Evolutionary conservation across 2,329 filamentous ascomycete genomes (phyloP).

Genomic region (Aspergillus persii): DNA sequence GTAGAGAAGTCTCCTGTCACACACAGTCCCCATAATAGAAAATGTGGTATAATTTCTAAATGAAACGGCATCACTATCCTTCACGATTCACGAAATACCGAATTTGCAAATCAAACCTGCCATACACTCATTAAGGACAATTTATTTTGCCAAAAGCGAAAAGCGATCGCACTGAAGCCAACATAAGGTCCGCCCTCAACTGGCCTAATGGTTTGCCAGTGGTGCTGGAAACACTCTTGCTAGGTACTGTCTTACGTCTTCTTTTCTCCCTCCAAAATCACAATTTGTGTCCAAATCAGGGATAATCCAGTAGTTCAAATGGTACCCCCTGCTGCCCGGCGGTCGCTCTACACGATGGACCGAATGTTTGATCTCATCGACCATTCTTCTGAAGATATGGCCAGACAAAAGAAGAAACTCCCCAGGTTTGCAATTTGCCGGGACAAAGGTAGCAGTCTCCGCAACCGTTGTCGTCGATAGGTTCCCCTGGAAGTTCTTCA

Average conservation of each 20-base stretch:
- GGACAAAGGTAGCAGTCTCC: background rate
- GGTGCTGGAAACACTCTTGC: background rate
- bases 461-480: background rate
- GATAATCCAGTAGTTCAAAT: conserved; percentile 4
- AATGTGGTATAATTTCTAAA: too few species aligned
- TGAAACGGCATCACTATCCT: too few species aligned
- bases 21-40: too few species aligned
- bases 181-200: background rate
- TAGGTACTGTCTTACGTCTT: background rate
- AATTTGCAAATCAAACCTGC: too few species aligned
- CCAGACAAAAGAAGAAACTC: conserved; percentile 2
- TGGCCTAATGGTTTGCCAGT: background rate
- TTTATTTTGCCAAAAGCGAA: too few species aligned
- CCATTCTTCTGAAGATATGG: background rate
- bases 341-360: conserved; percentile 2
- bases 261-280: background rate
- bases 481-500: background rate
- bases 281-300: background rate
- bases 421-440: background rate
- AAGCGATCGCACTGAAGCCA: too few species aligned
- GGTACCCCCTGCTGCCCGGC: background rate
- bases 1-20: too few species aligned
- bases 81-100: too few species aligned
- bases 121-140: too few species aligned
- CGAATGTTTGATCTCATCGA: background rate